phyloP scores from a whole-genome alignment of 305 asterid genomes.

The Lippia alba region DNA sequence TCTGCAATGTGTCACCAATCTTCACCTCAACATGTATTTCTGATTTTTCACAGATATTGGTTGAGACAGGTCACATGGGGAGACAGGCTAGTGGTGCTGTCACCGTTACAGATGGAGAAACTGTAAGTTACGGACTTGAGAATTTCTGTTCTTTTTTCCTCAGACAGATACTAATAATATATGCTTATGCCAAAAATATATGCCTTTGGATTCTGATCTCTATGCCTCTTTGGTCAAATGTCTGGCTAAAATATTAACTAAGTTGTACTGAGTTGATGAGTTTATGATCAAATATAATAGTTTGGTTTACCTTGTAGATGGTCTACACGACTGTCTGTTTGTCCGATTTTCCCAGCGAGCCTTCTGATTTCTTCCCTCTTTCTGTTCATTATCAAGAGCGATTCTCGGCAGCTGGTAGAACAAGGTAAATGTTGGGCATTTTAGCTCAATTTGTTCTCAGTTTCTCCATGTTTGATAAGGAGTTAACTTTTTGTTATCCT shows the following conservation, averaged over 20 bases:
- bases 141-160: conserved; percentile 9
- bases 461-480: conserved; percentile 24
- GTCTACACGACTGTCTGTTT: conserved; percentile 91
- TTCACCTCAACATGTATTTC: conserved; percentile 23
- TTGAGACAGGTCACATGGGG: conserved; percentile 96
- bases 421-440: conserved; percentile 54
- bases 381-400: conserved; percentile 94
- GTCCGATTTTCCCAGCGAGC: conserved; percentile 91
- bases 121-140: conserved; percentile 60
- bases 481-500: conserved; percentile 33
- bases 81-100: conserved; percentile 98
- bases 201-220: conserved; percentile 18
- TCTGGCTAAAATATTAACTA: conserved; percentile 15
- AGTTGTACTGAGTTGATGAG: conserved; percentile 25
- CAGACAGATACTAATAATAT: conserved; percentile 7
- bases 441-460: conserved; percentile 11
- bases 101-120: conserved; percentile 96
- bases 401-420: conserved; percentile 97
- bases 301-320: conserved; percentile 53
- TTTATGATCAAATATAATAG: conserved; percentile 29
- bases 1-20: conserved; percentile 20
- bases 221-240: conserved; percentile 27
- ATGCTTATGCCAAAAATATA: conserved; percentile 6
- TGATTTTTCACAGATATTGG: conserved; percentile 60
- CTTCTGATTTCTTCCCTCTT: conserved; percentile 95